Evolutionary conservation across 2,329 filamentous ascomycete species (phyloP), one percentile per base, ranked within the genome.

Genomic region (Penicillium sp.): DNA sequence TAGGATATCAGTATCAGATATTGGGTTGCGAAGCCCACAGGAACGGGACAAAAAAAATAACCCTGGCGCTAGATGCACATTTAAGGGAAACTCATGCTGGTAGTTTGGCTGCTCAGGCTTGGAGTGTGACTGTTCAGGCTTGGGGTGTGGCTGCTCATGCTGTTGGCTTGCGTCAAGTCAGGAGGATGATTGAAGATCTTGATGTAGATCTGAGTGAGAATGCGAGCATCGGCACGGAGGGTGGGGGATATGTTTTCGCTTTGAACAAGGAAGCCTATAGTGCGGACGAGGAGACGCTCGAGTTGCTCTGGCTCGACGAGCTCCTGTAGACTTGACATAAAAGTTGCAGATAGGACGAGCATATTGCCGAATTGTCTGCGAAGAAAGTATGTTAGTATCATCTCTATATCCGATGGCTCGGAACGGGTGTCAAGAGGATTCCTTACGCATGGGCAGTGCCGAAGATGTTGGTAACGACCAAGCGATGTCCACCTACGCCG

Each of bases 321-420:
- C 6, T 78, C 72, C 6, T 77, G 76, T 1, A 96, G 82, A 5
- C 80, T 82, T 47, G 93, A 89, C 61, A 82, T 84, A 74, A 86
- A 93, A 4, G 89, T 89, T 1, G 93, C 92, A 27, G 90, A 86
- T 3, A 99, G 84, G n/a, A 96, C 91, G 49, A 97, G 81, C 69
- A 97, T 85, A 72, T 97, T 97, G 58, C 94, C 93, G 80, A 96
- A 99, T 91, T 99, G 94, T 6, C 93, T 96, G 61, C 17, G 5
- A 12, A 21, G 6, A 45, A 58, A 57, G 51, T 25, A 21, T 15
- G 59, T 76, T 62, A 75, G 70, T 57, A 48, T 44, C 17, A 15
- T 21, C n/a, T n/a, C 13, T 9, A n/a, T 15, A 23, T 13, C 5
- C 4, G 6, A 5, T 13, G 17, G 5, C 4, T 6, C 12, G n/a